Evolutionary conservation across 139 green algal species (phyloP).

Genomic region (Tetratostichococcus sp.): DNA sequence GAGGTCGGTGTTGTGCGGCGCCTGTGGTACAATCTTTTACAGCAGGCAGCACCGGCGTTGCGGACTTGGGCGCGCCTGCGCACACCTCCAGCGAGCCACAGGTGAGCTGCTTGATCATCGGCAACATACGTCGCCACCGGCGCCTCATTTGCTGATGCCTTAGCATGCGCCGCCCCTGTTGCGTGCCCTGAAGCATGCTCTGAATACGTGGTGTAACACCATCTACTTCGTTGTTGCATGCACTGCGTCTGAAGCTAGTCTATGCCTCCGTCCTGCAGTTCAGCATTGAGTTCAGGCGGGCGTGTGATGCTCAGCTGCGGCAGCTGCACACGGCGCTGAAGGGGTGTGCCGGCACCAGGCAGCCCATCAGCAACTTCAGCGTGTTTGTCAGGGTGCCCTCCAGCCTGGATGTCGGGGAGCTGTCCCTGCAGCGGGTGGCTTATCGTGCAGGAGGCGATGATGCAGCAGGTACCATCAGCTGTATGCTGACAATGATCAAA

Average conservation of each 20-base stretch:
- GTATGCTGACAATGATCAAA: no score
- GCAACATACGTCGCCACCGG: no score
- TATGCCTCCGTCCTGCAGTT: not conserved
- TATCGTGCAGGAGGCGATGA: not conserved
- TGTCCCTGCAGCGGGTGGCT: not conserved
- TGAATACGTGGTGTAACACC: no score
- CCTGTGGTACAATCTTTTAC: not conserved
- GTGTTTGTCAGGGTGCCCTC: not conserved
- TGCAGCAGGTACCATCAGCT: not conserved
- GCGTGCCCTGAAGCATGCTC: no score
- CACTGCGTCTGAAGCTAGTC: not conserved
- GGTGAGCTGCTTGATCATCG: not conserved
- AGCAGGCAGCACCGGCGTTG: not conserved
- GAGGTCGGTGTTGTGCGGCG: not conserved
- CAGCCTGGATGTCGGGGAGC: not conserved
- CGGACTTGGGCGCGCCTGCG: not conserved
- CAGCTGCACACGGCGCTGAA: not conserved
- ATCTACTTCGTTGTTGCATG: no score
- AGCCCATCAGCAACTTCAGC: not conserved
- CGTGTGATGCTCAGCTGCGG: not conserved
- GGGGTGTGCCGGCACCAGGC: not conserved
- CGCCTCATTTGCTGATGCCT: no score
- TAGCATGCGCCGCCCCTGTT: no score
- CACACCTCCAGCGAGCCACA: not conserved
- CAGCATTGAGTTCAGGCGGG: not conserved